These are phyloP conservation scores for Dioscorea dumetorum DNA, from an alignment of 106 monocot species.

Conservation along the genomic window DNA sequence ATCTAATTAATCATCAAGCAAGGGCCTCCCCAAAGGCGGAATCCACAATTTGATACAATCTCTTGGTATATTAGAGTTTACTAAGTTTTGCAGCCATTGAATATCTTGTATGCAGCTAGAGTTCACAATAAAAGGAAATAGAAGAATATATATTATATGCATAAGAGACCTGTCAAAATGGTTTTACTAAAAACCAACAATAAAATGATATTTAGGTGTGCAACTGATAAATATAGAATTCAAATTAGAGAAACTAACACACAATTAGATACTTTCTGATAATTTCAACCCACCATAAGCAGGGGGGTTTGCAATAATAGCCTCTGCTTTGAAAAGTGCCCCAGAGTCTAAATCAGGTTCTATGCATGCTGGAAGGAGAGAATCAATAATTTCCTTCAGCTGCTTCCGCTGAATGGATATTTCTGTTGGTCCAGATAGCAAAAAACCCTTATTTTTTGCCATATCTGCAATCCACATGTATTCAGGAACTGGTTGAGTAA, in stretches of 20 bases:
- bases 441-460: constrained; percentile 77
- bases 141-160: neutral
- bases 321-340: constrained; percentile 74
- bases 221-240: too few relatives aligned
- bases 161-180: neutral
- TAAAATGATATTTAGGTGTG: neutral
- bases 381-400: constrained; percentile 84
- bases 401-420: constrained; percentile 76
- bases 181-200: neutral
- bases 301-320: constrained; percentile 95
- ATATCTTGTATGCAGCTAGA: neutral
- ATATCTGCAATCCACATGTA: constrained; percentile 51
- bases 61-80: too few relatives aligned
- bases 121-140: neutral
- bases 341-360: constrained; percentile 91
- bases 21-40: too few relatives aligned
- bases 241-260: neutral
- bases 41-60: too few relatives aligned
- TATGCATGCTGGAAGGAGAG: constrained; percentile 89
- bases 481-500: neutral
- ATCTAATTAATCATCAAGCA: neutral
- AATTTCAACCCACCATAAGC: constrained; percentile 69
- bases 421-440: constrained; percentile 75
- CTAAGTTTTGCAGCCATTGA: too few relatives aligned
- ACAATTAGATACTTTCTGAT: neutral